Evolutionary conservation across 352 stramenopile genomes (phyloP), one percentile per base, ranked within the genome.

Genomic region (Globisporangium barbulae): DNA sequence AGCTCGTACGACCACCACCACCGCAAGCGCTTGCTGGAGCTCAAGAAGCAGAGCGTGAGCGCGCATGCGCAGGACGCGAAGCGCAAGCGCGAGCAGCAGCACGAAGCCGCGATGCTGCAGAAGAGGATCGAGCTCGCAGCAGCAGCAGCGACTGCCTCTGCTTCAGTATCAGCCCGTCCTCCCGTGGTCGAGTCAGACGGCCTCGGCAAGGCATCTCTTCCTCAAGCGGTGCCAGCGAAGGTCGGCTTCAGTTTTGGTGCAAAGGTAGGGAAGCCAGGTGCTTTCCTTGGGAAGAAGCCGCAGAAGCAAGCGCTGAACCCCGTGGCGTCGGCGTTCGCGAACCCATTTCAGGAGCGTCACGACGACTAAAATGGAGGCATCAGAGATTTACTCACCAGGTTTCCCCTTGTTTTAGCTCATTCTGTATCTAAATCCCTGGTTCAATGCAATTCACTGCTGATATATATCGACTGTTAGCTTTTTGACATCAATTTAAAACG

Each of bases 1-100:
- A 89, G 80, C 60, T 89, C 78, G 12, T 91, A 91, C 66, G 82
- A 91, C 63, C 82, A 91, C 58, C 82, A 91, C 62, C 82, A 91
- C 44, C 72, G 70, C 33, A 91, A 89, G 57, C 74, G 83, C 39
- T 49, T 83, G 39, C 63, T 58, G 22, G 69, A 82, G 7, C 50
- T 82, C 59, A 69, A 78, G 61, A 75, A 80, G 67, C 64, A 65
- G 12, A 39, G 22, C 13, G 47, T 54, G 0, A 48, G 59, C 0
- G 28, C 70, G 22, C 31, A 61, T 30, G 68, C 71, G n/a, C 67
- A 76, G 30, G 41, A n/a, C 25, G 28, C 45, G 5, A 80, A 81
- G 59, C 65, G 71, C 9, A 83, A 66, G 48, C 55, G 69, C 17
- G 70, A 83, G 48, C 70, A 76, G 49, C 63, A 75, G 31, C 60